A percentile compares a stretch with the other conserved stretches of the same genome.
phyloP scores from a whole-genome alignment of 2,329 filamentous ascomycete species.

The Paraconiothyrium brasiliense region DNA sequence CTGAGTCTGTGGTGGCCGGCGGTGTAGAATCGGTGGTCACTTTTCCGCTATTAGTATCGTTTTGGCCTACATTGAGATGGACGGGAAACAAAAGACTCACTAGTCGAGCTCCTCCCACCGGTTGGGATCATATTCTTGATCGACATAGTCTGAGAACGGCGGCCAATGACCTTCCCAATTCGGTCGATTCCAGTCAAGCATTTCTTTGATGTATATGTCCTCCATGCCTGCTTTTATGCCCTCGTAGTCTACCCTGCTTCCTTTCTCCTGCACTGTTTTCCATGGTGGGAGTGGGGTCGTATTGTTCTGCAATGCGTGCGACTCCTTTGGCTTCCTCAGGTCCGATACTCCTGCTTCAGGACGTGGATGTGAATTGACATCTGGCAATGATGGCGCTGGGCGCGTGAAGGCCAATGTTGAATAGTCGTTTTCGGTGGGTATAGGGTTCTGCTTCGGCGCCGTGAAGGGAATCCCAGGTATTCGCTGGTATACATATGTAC shows the following conservation, averaged over 20 bases:
- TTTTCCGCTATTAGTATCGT: conserved; percentile 19
- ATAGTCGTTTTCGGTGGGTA: conserved; percentile 13
- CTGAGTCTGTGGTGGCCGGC: conserved; percentile 46
- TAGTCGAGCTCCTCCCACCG: conserved; percentile 58
- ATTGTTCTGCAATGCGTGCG: conserved; percentile 17
- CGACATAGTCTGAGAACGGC: conserved; percentile 53
- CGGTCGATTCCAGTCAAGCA: conserved; percentile 54
- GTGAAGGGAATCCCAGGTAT: conserved; percentile 39
- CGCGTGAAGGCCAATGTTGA: too few relatives aligned
- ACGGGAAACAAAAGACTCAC: conserved; percentile 30
- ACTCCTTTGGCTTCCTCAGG: conserved; percentile 12
- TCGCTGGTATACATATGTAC: conserved; percentile 18
- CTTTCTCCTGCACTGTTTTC: conserved; percentile 31
- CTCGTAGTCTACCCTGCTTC: conserved; percentile 26
- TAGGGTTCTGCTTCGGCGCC: conserved; percentile 26
- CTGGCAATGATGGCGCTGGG: neutral
- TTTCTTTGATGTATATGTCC: conserved; percentile 52
- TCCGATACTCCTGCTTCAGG: neutral
- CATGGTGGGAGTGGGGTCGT: conserved; percentile 31
- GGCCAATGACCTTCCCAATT: conserved; percentile 55
- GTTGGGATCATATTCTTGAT: conserved; percentile 58
- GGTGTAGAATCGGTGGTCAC: conserved; percentile 52
- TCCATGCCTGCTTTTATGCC: conserved; percentile 33
- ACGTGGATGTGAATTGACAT: neutral
- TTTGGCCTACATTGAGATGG: neutral